Percentiles rank a stretch among this genome's conserved stretches.
These are phyloP conservation scores for Farysia itapuensis DNA, from an alignment of 1,284 basidiomycete species.

Conservation along the genomic window DNA sequence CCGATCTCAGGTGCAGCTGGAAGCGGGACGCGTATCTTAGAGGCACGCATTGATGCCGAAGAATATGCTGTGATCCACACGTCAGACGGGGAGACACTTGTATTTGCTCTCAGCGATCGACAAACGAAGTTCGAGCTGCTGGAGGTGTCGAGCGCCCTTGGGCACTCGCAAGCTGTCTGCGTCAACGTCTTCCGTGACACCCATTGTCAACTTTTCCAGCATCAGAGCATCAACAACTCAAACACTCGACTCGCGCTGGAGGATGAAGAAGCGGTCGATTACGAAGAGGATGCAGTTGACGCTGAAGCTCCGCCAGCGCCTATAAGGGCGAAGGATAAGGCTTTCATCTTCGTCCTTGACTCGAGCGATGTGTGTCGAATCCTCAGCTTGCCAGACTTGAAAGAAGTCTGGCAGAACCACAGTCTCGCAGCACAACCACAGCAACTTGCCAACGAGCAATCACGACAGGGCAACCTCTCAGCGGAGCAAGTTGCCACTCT, in stretches of 20 bases:
- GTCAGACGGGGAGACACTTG: conserved; percentile 5
- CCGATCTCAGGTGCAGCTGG: not conserved
- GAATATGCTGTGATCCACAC: conserved; percentile 19
- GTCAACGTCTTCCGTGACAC: conserved; percentile 22
- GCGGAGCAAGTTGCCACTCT: conserved; percentile 11
- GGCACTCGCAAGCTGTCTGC: conserved; percentile 1
- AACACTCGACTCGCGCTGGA: conserved; percentile 3
- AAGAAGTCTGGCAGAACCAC: conserved; percentile 19
- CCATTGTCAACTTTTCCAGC: conserved; percentile 1
- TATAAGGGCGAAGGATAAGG: conserved; percentile 2
- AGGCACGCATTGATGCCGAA: conserved; percentile 16
- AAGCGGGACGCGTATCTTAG: not conserved
- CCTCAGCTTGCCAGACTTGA: conserved; percentile 29
- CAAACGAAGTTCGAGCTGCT: conserved; percentile 4
- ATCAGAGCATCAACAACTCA: not conserved
- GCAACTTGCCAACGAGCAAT: conserved; percentile 11
- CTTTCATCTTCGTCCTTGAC: conserved; percentile 19
- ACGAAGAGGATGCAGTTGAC: conserved; percentile 36
- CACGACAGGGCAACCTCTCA: conserved; percentile 6
- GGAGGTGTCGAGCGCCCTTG: conserved; percentile 1
- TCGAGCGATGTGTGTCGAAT: conserved; percentile 5
- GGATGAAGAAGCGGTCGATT: conserved; percentile 48
- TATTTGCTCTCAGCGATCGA: conserved; percentile 4
- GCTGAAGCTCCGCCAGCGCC: conserved; percentile 5
- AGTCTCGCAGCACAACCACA: conserved; percentile 20